Evolutionary conservation across 495 filamentous ascomycete genomes (phyloP), one percentile per base, ranked within the genome.

Genomic region (Penicillium arizonense): DNA sequence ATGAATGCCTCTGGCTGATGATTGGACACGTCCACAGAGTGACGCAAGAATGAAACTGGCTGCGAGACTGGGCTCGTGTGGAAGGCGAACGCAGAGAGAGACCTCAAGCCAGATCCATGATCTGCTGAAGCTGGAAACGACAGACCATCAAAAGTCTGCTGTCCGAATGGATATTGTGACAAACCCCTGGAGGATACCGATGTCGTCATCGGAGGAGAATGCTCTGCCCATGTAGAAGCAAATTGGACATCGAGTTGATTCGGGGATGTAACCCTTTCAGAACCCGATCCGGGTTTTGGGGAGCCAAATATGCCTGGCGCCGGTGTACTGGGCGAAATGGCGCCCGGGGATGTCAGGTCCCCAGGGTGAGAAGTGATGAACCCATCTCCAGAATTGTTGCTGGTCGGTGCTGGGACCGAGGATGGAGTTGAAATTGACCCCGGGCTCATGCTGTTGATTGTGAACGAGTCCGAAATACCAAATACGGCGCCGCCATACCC

Each of bases 11-110:
- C 47, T n/a, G 63, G 28, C 6, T 49, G 13, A 23, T 51, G 53
- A 2, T 43, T 42, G 1, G 60, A 34, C 8, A 39, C 41, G 37
- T 66, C 64, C 1, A 58, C 14, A 5, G 69, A 57, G 13, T 69
- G 67, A 6, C 70, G 72, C 50, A 75, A 59, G 40, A 69, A 72
- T 2, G 71, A 76, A 9, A 64, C 59, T 16, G 72, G 67, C 39
- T 69, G 69, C 1, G 73, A 70, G 0, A 71, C 60, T 0, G 65
- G 53, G 36, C 50, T 67, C n/a, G 65, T 47, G 4, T 61, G 63
- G 30, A 73, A 70, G 5, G 55, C 53, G 41, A 75, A 71, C 2
- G 57, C 50, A 18, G 64, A 60, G 1, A 73, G 55, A n/a, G 64
- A 61, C 5, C 59, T 49, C n/a, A 74, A 55, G 9, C 63, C 67